phyloP scores from a whole-genome alignment of 208 protist genomes.

The Crithidia fasciculata region DNA sequence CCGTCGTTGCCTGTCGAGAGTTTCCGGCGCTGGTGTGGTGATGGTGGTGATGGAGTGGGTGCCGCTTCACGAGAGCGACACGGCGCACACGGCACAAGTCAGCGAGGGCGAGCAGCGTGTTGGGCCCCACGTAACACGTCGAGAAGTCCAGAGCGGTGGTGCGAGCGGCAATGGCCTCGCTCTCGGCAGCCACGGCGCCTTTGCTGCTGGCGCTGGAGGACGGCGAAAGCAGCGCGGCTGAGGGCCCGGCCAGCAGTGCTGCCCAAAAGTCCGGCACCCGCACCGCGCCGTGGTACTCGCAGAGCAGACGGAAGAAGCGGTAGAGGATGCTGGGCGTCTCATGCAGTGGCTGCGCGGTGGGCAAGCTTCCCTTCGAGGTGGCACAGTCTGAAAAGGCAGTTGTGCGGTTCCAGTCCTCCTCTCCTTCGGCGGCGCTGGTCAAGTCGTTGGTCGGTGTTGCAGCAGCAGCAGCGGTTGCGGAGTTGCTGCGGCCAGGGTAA shows the following conservation, averaged over 20 bases:
- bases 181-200: neutral
- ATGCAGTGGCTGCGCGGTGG: neutral
- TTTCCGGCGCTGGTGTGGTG: neutral
- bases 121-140: constrained; percentile 34
- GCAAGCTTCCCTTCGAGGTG: neutral
- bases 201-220: neutral
- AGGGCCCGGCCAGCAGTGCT: neutral
- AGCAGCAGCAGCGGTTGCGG: neutral
- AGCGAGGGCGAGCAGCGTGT: constrained; percentile 35
- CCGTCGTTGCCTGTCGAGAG: neutral
- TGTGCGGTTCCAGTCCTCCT: neutral
- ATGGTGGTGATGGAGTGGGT: neutral
- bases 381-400: constrained; percentile 6
- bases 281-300: constrained; percentile 24
- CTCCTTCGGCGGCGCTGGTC: neutral
- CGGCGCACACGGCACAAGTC: constrained; percentile 43
- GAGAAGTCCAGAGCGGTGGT: constrained; percentile 33
- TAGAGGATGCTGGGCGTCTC: constrained; percentile 8
- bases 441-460: neutral
- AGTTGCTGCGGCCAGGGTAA: neutral
- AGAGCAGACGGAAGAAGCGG: constrained; percentile 27
- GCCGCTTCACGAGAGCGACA: neutral
- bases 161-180: neutral
- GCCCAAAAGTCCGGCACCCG: constrained; percentile 23
- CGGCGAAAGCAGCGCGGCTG: neutral